Percentiles rank a stretch among this genome's conserved stretches.
Conservation (phyloP, 2,329 filamentous ascomycete genomes). For the Aureobasidium sp. region DNA sequence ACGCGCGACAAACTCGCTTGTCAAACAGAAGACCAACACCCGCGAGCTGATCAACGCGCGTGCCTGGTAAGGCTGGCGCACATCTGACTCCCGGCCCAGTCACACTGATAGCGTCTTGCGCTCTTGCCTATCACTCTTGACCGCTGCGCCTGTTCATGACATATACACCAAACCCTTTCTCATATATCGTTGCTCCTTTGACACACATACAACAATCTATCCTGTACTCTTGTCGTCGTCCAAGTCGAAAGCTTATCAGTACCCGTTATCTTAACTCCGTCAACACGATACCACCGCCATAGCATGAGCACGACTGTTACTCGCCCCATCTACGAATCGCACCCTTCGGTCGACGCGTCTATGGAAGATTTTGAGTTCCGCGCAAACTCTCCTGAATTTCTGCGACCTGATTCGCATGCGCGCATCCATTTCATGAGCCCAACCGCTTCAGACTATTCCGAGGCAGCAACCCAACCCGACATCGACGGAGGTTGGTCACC, state of each 20-base stretch:
- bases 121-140: constrained; percentile 5
- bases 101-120: constrained; percentile 15
- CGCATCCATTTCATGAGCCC: constrained; percentile 21
- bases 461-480: constrained; percentile 39
- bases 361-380: constrained; percentile 56
- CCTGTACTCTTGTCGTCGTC: neutral
- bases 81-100: constrained; percentile 2
- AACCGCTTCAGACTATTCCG: constrained; percentile 39
- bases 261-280: constrained; percentile 10
- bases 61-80: constrained; percentile 12
- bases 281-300: constrained; percentile 15
- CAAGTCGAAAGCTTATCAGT: neutral
- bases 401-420: constrained; percentile 58
- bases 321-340: constrained; percentile 44
- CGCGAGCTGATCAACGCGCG: constrained; percentile 1
- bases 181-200: neutral
- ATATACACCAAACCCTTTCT: neutral
- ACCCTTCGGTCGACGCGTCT: constrained; percentile 53
- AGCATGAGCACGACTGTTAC: constrained; percentile 18
- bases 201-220: neutral
- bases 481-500: constrained; percentile 56
- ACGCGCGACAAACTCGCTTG: neutral
- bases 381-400: constrained; percentile 48
- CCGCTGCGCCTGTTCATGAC: constrained; percentile 9
- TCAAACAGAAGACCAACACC: neutral